A percentile compares a stretch with the other conserved stretches of the same genome.
Conservation (phyloP, 73 alveolate species). For the Breviolum minutum region DNA sequence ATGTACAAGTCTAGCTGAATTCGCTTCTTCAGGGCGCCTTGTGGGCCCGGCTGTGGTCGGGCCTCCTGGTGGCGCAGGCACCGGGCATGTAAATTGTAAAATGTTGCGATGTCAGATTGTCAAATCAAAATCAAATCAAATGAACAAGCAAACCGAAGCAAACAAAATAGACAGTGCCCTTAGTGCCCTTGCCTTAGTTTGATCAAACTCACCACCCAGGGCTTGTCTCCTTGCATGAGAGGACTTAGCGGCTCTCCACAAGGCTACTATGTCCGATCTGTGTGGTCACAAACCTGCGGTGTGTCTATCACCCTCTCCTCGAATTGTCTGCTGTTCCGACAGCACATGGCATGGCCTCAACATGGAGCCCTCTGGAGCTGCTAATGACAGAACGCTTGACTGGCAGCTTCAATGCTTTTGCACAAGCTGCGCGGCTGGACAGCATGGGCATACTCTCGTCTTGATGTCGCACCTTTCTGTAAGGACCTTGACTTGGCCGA, state of each 20-base stretch:
- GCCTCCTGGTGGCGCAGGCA: too few species aligned
- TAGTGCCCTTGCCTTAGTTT: not conserved
- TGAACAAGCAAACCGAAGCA: too few species aligned
- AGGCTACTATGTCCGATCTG: too few species aligned
- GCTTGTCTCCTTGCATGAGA: not conserved
- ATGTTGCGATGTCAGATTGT: too few species aligned
- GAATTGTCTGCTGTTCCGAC: slow-evolving; percentile 28
- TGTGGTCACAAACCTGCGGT: not conserved
- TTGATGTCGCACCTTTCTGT: not conserved
- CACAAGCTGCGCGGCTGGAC: not conserved
- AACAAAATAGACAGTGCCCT: too few species aligned
- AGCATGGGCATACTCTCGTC: not conserved
- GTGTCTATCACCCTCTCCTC: not conserved
- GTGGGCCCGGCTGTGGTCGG: too few species aligned
- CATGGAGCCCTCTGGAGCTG: not conserved
- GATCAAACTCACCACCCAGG: slow-evolving; percentile 26
- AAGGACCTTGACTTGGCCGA: slow-evolving; percentile 29
- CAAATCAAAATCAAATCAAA: too few species aligned
- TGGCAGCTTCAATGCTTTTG: not conserved
- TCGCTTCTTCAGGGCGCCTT: too few species aligned
- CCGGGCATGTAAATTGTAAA: too few species aligned
- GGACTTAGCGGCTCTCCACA: too few species aligned
- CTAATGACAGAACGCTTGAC: not conserved
- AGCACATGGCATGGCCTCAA: slow-evolving; percentile 25
- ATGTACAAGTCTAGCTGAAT: too few species aligned